Evolutionary conservation across 441 rosid genomes (phyloP).

Genomic region (Adansonia grandidieri): DNA sequence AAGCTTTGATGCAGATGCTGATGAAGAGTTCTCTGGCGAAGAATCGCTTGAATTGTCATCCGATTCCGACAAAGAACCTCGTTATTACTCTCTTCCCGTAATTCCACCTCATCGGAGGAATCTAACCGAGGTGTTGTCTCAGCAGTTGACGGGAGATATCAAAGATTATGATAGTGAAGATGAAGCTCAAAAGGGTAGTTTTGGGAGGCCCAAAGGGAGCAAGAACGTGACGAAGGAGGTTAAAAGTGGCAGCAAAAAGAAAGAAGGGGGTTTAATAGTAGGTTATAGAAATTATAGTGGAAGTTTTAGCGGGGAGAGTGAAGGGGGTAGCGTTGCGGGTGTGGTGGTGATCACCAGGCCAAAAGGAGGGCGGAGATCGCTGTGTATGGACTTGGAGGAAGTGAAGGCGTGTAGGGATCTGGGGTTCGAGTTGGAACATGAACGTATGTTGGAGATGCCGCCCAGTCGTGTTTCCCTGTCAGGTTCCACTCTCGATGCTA

Average conservation of each 20-base stretch:
- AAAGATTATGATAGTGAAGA: slow-evolving; percentile 30
- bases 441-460: slow-evolving; percentile 59
- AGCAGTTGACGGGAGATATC: slow-evolving; percentile 10
- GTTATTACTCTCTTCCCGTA: slow-evolving; percentile 26
- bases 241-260: slow-evolving; percentile 23
- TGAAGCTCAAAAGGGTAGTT: slow-evolving; percentile 19
- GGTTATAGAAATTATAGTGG: slow-evolving; percentile 30
- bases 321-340: slow-evolving; percentile 40
- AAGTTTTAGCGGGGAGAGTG: slow-evolving; percentile 62
- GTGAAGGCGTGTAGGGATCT: slow-evolving; percentile 75
- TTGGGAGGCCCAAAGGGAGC: slow-evolving; percentile 22
- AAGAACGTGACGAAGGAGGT: slow-evolving; percentile 39
- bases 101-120: slow-evolving; percentile 17
- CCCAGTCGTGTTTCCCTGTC: slow-evolving; percentile 58
- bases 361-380: slow-evolving; percentile 59
- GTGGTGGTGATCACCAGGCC: slow-evolving; percentile 72
- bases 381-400: slow-evolving; percentile 79
- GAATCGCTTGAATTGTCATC: slow-evolving; percentile 19
- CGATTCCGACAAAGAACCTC: slow-evolving; percentile 27
- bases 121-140: neutral
- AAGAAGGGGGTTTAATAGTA: slow-evolving; percentile 27
- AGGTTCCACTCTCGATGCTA: slow-evolving; percentile 64
- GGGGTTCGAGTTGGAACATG: slow-evolving; percentile 74
- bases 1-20: slow-evolving; percentile 29
- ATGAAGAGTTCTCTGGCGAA: slow-evolving; percentile 23